Percentiles rank a stretch among this genome's conserved stretches.
phyloP scores from a whole-genome alignment of 257 asterid genomes.

The Solanum chmielewskii region DNA sequence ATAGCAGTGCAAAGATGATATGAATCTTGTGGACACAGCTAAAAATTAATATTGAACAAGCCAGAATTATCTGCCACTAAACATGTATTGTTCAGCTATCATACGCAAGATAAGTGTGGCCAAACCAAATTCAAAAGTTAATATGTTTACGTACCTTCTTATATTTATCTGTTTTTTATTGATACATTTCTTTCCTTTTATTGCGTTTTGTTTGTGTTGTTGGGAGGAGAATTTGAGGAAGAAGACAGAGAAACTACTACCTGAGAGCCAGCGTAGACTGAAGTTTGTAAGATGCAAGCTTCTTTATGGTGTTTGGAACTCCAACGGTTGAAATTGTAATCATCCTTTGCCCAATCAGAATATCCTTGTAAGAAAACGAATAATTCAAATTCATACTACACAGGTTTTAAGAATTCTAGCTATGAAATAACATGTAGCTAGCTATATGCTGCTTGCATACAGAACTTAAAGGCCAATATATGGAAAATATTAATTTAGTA shows the following conservation, averaged over 20 bases:
- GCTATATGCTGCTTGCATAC: neutral
- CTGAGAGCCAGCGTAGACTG: constrained; percentile 93
- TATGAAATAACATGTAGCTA: neutral
- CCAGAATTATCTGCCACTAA: neutral
- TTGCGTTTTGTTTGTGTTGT: neutral
- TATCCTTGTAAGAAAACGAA: constrained; percentile 38
- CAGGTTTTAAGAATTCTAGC: neutral
- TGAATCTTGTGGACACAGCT: neutral
- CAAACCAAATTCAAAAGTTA: neutral
- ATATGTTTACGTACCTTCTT: neutral
- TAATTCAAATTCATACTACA: neutral
- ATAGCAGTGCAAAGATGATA: neutral
- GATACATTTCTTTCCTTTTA: neutral
- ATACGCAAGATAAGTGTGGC: neutral
- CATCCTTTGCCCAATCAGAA: constrained; percentile 97
- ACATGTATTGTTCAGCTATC: neutral
- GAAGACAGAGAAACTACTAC: constrained; percentile 12
- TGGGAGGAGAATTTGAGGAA: neutral
- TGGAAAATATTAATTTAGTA: neutral
- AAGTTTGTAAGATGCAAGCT: constrained; percentile 82
- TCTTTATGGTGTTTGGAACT: constrained; percentile 84
- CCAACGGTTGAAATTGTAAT: constrained; percentile 97
- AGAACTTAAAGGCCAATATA: neutral
- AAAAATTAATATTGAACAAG: neutral
- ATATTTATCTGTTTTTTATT: neutral